These are phyloP conservation scores for Onygena corvina DNA, from an alignment of 2,329 filamentous ascomycete genomes.

Conservation along the genomic window DNA sequence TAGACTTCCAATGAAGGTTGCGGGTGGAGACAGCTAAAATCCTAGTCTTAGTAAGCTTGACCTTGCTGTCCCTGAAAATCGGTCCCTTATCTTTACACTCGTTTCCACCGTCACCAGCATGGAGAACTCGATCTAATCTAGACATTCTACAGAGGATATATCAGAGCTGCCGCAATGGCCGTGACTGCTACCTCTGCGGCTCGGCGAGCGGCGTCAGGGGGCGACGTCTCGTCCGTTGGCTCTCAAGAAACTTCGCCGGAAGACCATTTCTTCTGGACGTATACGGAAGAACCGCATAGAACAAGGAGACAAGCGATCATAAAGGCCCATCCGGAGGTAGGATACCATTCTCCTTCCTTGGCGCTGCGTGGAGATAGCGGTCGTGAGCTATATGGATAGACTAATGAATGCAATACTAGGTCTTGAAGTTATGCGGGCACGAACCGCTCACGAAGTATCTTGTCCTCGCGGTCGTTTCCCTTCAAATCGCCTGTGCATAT, in stretches of 20 bases:
- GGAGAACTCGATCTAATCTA: not conserved
- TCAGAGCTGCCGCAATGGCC: not conserved
- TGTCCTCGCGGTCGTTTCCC: constrained; percentile 66
- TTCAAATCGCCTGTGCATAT: constrained; percentile 69
- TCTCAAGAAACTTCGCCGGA: constrained; percentile 27
- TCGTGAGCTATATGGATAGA: too few relatives aligned
- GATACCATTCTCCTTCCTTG: constrained; percentile 11
- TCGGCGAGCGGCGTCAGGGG: not conserved
- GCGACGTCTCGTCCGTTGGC: constrained; percentile 7
- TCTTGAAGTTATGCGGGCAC: constrained; percentile 91
- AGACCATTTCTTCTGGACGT: constrained; percentile 90
- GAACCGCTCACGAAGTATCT: constrained; percentile 94
- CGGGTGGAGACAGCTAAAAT: not conserved
- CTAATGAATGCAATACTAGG: constrained; percentile 39
- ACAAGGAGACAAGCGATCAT: constrained; percentile 87
- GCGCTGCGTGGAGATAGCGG: too few relatives aligned
- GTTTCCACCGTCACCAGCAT: not conserved
- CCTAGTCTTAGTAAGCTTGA: too few relatives aligned
- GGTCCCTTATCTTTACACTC: too few relatives aligned
- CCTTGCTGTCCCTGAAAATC: too few relatives aligned
- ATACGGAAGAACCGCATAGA: constrained; percentile 93
- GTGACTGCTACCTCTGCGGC: not conserved
- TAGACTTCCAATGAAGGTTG: too few relatives aligned
- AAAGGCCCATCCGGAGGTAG: constrained; percentile 90
- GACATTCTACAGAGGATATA: not conserved